A percentile compares a stretch with the other conserved stretches of the same genome.
phyloP scores from a whole-genome alignment of 345 rosid genomes.

The Citrus glauca region DNA sequence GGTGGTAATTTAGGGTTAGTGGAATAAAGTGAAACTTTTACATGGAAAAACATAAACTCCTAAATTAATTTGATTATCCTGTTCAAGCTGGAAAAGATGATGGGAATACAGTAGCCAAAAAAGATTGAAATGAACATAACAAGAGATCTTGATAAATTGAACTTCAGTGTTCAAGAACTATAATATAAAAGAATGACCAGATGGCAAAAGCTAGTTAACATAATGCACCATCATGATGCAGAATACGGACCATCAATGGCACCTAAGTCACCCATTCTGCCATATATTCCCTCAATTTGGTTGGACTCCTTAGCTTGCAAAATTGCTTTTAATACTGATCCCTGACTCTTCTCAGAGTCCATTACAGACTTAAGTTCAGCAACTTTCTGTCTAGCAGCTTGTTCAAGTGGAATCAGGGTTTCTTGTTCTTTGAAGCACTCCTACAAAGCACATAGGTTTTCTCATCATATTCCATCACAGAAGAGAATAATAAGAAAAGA shows the following conservation, averaged over 20 bases:
- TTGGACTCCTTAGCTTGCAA: constrained; percentile 76
- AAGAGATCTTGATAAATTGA: not conserved
- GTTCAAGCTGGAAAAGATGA: not conserved
- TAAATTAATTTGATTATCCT: not conserved
- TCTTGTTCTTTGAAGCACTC: constrained; percentile 83
- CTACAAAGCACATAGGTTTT: constrained; percentile 39
- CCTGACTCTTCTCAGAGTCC: constrained; percentile 91
- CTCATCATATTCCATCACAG: constrained; percentile 3
- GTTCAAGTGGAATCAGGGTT: constrained; percentile 72
- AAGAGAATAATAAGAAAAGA: not conserved
- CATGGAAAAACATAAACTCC: not conserved
- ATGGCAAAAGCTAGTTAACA: not conserved
- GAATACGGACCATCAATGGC: constrained; percentile 84
- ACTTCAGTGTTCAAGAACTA: not conserved
- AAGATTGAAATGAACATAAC: not conserved
- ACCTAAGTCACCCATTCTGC: constrained; percentile 97
- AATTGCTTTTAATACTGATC: constrained; percentile 85
- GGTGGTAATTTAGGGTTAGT: not conserved
- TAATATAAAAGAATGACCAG: not conserved
- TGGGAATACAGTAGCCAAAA: not conserved
- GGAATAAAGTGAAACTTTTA: not conserved
- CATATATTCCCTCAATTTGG: constrained; percentile 85
- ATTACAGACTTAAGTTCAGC: constrained; percentile 72
- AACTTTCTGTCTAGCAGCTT: constrained; percentile 88
- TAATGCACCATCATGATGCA: not conserved